Evolutionary conservation across 805 yeast species (phyloP), one percentile per base, ranked within the genome.

Genomic region (Kuraishia piskuri): DNA sequence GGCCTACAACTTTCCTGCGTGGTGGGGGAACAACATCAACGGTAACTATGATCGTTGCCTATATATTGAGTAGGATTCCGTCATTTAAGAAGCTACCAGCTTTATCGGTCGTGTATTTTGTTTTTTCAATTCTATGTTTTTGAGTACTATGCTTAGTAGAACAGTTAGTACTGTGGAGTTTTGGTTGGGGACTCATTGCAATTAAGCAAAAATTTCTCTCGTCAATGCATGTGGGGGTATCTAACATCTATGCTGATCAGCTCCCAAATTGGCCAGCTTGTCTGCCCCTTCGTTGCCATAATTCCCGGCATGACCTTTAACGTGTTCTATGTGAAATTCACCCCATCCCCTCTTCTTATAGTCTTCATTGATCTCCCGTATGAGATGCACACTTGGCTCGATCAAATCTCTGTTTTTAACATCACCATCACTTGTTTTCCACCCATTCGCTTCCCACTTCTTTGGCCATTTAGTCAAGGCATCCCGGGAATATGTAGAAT

Each of bases 211-310:
- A 25, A 7, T 7, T 25, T 25, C 31, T 7, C 9, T 25, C 7
- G 9, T 25, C 31, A 7, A 25, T 25, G 10, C 31, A 7, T 7
- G 31, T 12, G 40, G 40, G 40, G n/a, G n/a, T n/a, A n/a, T n/a
- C n/a, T 31, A 31, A 12, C 9, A 31, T 31, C 17, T 31, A 10
- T 31, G 8, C 14, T 31, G 9, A 10, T 31, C 74, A 17, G 84
- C 84, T 9, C 88, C 94, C n/a, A 58, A 52, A 54, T 77, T 84
- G 2, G 97, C 97, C 50, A 90, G 69, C 50, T 62, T 62, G 63
- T 90, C 96, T 0, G 96, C 97, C 61, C 64, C 72, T 56, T 83
- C 90, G 62, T 90, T 91, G 0, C 96, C 97, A 12, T 61, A 65
- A 40, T 71, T 68, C 0, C 88, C 91, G 19, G 73, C 66, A 65